phyloP scores from a whole-genome alignment of 306 rosid genomes.

The Cicer chorassanicum region DNA sequence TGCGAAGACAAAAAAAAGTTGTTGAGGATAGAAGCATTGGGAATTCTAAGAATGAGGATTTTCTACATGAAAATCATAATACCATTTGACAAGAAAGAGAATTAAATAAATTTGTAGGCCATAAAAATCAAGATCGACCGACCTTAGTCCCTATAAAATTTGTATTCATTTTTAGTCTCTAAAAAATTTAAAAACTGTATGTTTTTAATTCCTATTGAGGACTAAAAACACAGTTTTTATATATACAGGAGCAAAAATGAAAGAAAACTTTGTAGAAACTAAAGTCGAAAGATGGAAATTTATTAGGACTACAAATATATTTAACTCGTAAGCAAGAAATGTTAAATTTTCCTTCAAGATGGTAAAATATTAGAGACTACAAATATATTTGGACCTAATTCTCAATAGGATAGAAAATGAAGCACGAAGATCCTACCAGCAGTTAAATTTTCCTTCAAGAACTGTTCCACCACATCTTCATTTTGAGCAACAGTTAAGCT shows the following conservation, averaged over 20 bases:
- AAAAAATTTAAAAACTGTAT: background rate
- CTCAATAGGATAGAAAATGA: slow-evolving; percentile 5
- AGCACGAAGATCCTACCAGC: slow-evolving; percentile 64
- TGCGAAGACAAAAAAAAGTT: background rate
- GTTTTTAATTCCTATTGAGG: background rate
- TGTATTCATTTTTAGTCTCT: background rate
- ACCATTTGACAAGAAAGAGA: slow-evolving; percentile 27
- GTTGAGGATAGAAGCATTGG: background rate
- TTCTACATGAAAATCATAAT: slow-evolving; percentile 17
- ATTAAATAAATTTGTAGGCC: background rate
- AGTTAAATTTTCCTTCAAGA: slow-evolving; percentile 68
- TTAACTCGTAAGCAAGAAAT: too few relatives aligned
- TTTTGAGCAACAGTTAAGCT: slow-evolving; percentile 90
- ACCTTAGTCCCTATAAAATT: background rate
- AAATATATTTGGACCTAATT: background rate
- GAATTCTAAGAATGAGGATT: slow-evolving; percentile 18
- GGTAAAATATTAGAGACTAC: background rate
- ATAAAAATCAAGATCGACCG: background rate
- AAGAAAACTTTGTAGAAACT: background rate
- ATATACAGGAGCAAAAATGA: background rate
- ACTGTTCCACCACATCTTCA: slow-evolving; percentile 83
- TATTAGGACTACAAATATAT: background rate
- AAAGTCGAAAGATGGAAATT: background rate
- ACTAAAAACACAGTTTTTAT: background rate
- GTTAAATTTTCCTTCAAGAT: background rate